These are phyloP conservation scores for Solanum clarkiae DNA, from an alignment of 257 asterid genomes.

Conservation along the genomic window DNA sequence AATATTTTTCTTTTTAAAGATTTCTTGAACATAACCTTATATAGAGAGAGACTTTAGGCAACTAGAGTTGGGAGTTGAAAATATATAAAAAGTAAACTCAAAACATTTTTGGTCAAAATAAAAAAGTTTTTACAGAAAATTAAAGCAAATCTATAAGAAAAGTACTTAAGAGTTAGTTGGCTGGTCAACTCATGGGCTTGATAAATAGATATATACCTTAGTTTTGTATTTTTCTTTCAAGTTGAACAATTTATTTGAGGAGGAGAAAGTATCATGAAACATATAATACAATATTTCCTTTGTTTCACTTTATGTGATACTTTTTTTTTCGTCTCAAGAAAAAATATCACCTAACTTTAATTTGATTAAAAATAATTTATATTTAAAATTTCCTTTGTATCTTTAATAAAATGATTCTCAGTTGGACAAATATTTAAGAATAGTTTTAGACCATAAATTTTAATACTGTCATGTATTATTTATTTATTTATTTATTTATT, in stretches of 20 bases:
- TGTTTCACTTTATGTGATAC: too few relatives aligned
- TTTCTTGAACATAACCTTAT: constrained; percentile 1
- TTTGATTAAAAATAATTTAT: too few relatives aligned
- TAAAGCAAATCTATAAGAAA: background rate
- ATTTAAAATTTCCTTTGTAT: too few relatives aligned
- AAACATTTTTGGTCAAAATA: background rate
- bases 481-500: too few relatives aligned
- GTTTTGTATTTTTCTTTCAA: background rate
- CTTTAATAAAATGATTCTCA: too few relatives aligned
- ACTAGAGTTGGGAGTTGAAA: background rate
- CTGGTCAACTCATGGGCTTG: background rate
- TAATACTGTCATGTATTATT: too few relatives aligned
- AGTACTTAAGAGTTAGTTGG: background rate
- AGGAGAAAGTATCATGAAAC: background rate
- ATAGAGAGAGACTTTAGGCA: background rate
- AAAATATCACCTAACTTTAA: too few relatives aligned
- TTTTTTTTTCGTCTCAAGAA: too few relatives aligned
- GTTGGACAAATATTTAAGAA: too few relatives aligned
- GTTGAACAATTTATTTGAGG: background rate
- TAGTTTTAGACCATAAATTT: too few relatives aligned
- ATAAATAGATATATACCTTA: background rate
- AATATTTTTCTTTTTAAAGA: background rate
- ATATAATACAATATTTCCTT: too few relatives aligned
- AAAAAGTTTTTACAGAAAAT: background rate
- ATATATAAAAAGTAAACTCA: background rate